A percentile compares a stretch with the other conserved stretches of the same genome.
Conservation (phyloP, 441 rosid species). For the Adansonia rubrostipa region DNA sequence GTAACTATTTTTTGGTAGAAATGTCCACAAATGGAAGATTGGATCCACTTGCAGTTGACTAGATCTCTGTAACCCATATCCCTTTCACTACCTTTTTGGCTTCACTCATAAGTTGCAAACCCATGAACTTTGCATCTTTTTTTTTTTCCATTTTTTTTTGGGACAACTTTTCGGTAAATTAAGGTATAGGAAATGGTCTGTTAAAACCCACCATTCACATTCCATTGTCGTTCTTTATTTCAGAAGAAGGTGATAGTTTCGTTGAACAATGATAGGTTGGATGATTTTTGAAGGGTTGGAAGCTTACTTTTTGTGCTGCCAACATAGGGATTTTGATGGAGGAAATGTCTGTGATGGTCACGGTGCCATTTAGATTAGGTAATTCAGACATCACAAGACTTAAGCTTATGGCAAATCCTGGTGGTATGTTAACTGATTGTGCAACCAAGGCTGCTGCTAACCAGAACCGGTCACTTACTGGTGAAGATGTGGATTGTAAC, state of each 20-base stretch:
- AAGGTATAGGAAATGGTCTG: constrained; percentile 50
- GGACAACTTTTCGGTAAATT: constrained; percentile 23
- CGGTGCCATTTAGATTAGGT: background rate
- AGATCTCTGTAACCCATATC: constrained; percentile 48
- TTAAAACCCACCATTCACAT: background rate
- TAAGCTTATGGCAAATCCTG: constrained; percentile 43
- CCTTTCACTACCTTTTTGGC: constrained; percentile 37
- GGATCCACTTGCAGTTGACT: constrained; percentile 48
- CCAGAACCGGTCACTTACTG: constrained; percentile 23
- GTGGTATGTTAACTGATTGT: constrained; percentile 50
- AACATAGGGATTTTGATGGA: constrained; percentile 61
- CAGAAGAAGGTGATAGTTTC: constrained; percentile 43
- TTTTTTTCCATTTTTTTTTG: background rate
- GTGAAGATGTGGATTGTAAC: constrained; percentile 41
- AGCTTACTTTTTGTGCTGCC: constrained; percentile 48
- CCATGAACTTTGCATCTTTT: constrained; percentile 33
- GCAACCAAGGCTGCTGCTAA: constrained; percentile 39
- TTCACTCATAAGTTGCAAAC: constrained; percentile 35
- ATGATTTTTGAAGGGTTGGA: constrained; percentile 43
- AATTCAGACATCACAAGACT: constrained; percentile 35
- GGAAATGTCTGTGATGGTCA: constrained; percentile 60
- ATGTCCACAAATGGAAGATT: constrained; percentile 42
- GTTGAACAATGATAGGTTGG: constrained; percentile 59
- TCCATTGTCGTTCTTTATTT: constrained; percentile 37
- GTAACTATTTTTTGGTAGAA: constrained; percentile 27